phyloP scores from a whole-genome alignment of 192 early-diverging fungal species.

The Entophlyctis helioformis region DNA sequence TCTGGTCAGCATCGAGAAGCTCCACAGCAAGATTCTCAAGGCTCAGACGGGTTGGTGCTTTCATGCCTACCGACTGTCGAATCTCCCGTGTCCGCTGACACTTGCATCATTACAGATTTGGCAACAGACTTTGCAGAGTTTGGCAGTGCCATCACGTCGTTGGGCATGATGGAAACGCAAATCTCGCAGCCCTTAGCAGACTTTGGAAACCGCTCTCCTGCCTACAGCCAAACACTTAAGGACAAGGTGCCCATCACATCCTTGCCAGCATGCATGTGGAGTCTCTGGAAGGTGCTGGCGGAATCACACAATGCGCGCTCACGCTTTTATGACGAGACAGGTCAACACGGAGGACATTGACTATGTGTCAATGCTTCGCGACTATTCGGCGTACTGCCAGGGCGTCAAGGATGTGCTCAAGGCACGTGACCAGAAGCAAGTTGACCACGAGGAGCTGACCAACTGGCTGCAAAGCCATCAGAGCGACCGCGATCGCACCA shows the following conservation, averaged over 20 bases:
- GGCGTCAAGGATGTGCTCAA: constrained; percentile 62
- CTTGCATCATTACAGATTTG: constrained; percentile 37
- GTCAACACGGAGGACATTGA: constrained; percentile 46
- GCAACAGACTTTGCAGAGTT: constrained; percentile 70
- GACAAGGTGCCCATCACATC: constrained; percentile 39
- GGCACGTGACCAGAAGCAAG: constrained; percentile 86
- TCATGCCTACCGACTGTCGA: not conserved
- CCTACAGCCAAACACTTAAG: constrained; percentile 53
- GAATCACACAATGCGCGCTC: too few species aligned
- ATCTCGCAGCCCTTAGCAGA: constrained; percentile 64
- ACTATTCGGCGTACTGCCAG: constrained; percentile 74
- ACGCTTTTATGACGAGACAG: not conserved
- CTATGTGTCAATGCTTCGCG: constrained; percentile 69
- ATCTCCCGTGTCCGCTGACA: not conserved
- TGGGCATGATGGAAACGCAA: constrained; percentile 77
- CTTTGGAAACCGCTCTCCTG: constrained; percentile 60
- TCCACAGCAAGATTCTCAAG: constrained; percentile 53
- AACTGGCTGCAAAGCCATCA: constrained; percentile 60
- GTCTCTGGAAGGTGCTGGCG: too few species aligned
- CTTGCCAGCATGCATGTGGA: too few species aligned
- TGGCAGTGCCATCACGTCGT: constrained; percentile 57
- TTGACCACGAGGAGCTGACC: constrained; percentile 84
- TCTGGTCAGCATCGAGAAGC: constrained; percentile 70
- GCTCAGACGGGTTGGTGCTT: constrained; percentile 46
- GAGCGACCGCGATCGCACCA: constrained; percentile 59